These are phyloP conservation scores for Cadophora sp. DNA, from an alignment of 2,329 filamentous ascomycete species.

Conservation along the genomic window DNA sequence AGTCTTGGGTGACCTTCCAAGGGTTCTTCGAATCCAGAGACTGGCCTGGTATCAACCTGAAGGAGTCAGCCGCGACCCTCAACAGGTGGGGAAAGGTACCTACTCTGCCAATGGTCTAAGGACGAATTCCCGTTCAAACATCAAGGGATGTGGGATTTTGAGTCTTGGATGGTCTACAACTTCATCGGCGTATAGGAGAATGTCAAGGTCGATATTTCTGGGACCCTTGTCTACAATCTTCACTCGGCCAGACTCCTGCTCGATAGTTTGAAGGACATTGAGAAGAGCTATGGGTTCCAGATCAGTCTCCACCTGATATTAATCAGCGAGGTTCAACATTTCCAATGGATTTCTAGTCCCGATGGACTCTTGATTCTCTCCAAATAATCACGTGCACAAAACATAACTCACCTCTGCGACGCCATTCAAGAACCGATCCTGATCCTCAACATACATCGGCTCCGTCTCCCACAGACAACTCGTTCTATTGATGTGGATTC, in stretches of 20 bases:
- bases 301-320: slow-evolving; percentile 76
- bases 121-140: slow-evolving; percentile 93
- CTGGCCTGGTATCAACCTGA: slow-evolving; percentile 62
- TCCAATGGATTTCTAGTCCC: not conserved
- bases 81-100: slow-evolving; percentile 36
- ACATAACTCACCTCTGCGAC: slow-evolving; percentile 78
- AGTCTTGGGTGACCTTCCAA: slow-evolving; percentile 66
- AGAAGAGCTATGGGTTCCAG: slow-evolving; percentile 78
- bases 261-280: slow-evolving; percentile 83
- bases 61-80: slow-evolving; percentile 24
- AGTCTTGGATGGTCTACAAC: slow-evolving; percentile 73
- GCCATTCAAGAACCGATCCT: slow-evolving; percentile 88
- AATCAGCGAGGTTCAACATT: not conserved
- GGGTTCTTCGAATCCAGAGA: slow-evolving; percentile 59
- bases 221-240: slow-evolving; percentile 94
- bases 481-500: slow-evolving; percentile 78
- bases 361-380: not conserved
- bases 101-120: slow-evolving; percentile 84
- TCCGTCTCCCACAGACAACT: slow-evolving; percentile 94
- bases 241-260: slow-evolving; percentile 77
- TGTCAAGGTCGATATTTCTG: slow-evolving; percentile 92
- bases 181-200: slow-evolving; percentile 79
- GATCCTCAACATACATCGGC: slow-evolving; percentile 95
- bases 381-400: not conserved
- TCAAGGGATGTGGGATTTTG: slow-evolving; percentile 83